Evolutionary conservation across 371 early-diverging fungal genomes (phyloP).

Genomic region (Mucor lusitanicus): DNA sequence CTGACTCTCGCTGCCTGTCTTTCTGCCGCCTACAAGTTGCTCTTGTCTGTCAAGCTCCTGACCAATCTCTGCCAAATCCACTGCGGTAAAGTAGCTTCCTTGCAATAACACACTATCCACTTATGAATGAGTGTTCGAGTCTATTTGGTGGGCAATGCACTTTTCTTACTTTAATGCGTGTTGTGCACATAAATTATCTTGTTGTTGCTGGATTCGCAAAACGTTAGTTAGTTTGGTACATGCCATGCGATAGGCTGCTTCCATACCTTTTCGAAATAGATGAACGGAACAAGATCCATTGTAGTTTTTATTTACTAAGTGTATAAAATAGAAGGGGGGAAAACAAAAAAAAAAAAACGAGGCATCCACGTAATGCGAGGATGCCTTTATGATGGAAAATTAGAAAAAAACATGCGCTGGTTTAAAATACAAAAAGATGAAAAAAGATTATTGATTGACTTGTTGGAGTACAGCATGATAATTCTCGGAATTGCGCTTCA

Average conservation of each 20-base stretch:
- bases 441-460: background rate
- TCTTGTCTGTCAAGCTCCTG: slow-evolving; percentile 56
- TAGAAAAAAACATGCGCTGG: background rate
- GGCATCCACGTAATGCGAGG: background rate
- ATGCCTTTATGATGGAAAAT: background rate
- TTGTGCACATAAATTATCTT: slow-evolving; percentile 76
- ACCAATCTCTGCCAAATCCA: slow-evolving; percentile 72
- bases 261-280: slow-evolving; percentile 63
- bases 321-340: background rate
- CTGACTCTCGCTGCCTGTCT: slow-evolving; percentile 36
- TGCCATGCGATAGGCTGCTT: too few relatives aligned
- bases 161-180: slow-evolving; percentile 64
- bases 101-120: slow-evolving; percentile 53
- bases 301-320: background rate
- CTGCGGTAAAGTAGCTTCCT: slow-evolving; percentile 72
- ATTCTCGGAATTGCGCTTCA: slow-evolving; percentile 51
- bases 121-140: background rate
- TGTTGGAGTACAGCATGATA: slow-evolving; percentile 14
- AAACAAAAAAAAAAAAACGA: background rate
- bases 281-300: slow-evolving; percentile 64
- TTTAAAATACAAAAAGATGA: slow-evolving; percentile 4
- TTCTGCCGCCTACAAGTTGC: slow-evolving; percentile 29
- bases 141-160: background rate
- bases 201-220: slow-evolving; percentile 56
- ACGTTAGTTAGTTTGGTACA: background rate